These are phyloP conservation scores for Zygoascus meyerae DNA, from an alignment of 1,139 yeast genomes.

Conservation along the genomic window DNA sequence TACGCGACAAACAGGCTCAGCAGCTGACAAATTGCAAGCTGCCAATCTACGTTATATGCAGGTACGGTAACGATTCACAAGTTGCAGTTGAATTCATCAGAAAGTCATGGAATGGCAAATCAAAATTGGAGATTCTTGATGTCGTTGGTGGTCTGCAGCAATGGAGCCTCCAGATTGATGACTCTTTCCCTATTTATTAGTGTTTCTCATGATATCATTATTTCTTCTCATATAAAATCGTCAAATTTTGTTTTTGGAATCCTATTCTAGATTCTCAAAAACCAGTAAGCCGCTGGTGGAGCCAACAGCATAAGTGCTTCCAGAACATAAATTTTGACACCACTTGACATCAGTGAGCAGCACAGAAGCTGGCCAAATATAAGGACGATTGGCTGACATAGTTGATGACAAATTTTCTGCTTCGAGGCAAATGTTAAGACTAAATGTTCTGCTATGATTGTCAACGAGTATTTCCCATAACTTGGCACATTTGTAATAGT, in stretches of 20 bases:
- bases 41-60: conserved; percentile 53
- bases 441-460: conserved; percentile 30
- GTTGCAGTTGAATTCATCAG: conserved; percentile 57
- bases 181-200: conserved; percentile 61
- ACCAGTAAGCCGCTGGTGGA: conserved; percentile 57
- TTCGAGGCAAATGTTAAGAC: conserved; percentile 31
- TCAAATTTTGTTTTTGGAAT: no score
- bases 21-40: conserved; percentile 9
- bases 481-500: conserved; percentile 24
- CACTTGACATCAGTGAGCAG: conserved; percentile 53
- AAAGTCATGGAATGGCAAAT: conserved; percentile 42
- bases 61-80: conserved; percentile 91
- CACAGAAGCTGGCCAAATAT: conserved; percentile 47
- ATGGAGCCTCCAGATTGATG: conserved; percentile 64
- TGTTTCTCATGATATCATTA: neutral
- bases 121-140: conserved; percentile 45
- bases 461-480: conserved; percentile 26
- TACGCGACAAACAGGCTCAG: conserved; percentile 10
- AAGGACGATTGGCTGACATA: conserved; percentile 20
- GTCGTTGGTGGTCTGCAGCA: conserved; percentile 69
- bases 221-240: no score
- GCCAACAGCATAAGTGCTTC: conserved; percentile 63
- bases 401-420: conserved; percentile 23
- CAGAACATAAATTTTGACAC: conserved; percentile 49
- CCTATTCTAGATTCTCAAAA: no score